phyloP scores from a whole-genome alignment of 2,329 filamentous ascomycete genomes.

The Dactylellina drechsleri region DNA sequence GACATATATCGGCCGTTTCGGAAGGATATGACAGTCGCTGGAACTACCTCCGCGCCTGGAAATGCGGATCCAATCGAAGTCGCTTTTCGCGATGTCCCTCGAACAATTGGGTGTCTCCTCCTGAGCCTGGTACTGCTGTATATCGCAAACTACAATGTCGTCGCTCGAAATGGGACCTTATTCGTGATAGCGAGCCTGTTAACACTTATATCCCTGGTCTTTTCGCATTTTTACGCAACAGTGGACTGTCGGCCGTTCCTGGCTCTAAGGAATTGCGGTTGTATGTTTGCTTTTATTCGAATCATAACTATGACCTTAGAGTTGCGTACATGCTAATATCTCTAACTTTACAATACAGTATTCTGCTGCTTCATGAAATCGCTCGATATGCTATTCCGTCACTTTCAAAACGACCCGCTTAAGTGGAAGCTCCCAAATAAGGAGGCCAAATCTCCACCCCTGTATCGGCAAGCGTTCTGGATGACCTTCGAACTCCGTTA shows the following conservation, averaged over 20 bases:
- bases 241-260: slow-evolving; percentile 49
- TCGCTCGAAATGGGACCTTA: slow-evolving; percentile 29
- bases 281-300: slow-evolving; percentile 20
- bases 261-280: slow-evolving; percentile 38
- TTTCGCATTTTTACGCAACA: slow-evolving; percentile 49
- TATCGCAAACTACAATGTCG: slow-evolving; percentile 36
- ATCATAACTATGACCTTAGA: not conserved
- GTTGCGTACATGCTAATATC: not conserved
- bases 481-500: slow-evolving; percentile 47
- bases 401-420: slow-evolving; percentile 34
- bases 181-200: slow-evolving; percentile 29
- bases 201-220: slow-evolving; percentile 20
- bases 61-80: slow-evolving; percentile 41
- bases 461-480: slow-evolving; percentile 47
- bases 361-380: slow-evolving; percentile 45
- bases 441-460: slow-evolving; percentile 25
- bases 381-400: slow-evolving; percentile 42
- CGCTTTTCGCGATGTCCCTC: slow-evolving; percentile 45
- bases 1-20: not conserved
- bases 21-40: slow-evolving; percentile 42
- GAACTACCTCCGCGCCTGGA: slow-evolving; percentile 40
- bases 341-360: slow-evolving; percentile 5
- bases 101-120: slow-evolving; percentile 39
- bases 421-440: slow-evolving; percentile 39
- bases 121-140: slow-evolving; percentile 29